Conservation (phyloP, 176 grass and related monocot genomes). For the Aegilops speltoides region DNA sequence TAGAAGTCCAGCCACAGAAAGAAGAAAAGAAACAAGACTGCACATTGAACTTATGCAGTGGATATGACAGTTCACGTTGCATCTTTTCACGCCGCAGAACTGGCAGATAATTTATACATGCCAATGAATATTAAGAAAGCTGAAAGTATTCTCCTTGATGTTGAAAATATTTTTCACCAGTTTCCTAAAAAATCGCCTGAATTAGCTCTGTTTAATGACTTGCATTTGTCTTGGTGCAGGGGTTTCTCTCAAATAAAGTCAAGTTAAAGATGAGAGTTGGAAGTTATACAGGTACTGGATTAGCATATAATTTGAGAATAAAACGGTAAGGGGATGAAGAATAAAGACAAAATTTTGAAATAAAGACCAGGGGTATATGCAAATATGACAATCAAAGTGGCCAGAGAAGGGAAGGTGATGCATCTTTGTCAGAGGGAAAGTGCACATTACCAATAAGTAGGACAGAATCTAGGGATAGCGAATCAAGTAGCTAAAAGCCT, state of each 20-base stretch:
- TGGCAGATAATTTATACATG: background rate
- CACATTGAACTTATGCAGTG: background rate
- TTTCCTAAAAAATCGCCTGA: background rate
- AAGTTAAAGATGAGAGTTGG: background rate
- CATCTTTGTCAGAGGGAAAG: background rate
- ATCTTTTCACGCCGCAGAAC: background rate
- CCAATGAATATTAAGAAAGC: background rate
- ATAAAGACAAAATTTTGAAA: background rate
- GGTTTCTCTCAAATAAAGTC: constrained; percentile 6
- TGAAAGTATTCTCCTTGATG: background rate
- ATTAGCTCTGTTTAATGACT: background rate
- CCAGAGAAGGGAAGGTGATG: background rate
- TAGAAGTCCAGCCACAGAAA: background rate
- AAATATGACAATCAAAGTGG: constrained; percentile 3
- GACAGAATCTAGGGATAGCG: constrained; percentile 3
- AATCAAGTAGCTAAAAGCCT: constrained; percentile 17
- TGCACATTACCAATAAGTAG: background rate
- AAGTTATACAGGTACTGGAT: background rate
- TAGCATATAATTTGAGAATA: background rate
- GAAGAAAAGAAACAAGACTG: background rate
- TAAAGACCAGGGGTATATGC: background rate
- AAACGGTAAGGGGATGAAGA: background rate
- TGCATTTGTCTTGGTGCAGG: background rate
- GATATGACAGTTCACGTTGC: background rate
- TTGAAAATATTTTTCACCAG: background rate